These are phyloP conservation scores for Dispira simplex DNA, from an alignment of 192 early-diverging fungal species.

Conservation along the genomic window DNA sequence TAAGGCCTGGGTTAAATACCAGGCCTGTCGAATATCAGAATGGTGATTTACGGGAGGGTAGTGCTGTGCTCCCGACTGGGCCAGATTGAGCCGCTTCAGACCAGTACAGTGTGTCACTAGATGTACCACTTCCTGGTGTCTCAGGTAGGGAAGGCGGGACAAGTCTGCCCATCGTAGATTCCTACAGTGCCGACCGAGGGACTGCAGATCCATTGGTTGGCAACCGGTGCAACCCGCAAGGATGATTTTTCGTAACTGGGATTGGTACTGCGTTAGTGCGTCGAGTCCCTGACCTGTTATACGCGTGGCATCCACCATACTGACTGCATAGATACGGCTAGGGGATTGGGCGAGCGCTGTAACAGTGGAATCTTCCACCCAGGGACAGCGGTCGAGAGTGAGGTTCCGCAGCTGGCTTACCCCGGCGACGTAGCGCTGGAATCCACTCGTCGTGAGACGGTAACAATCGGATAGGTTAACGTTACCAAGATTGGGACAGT, in stretches of 20 bases:
- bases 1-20: neutral
- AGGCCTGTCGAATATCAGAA: neutral
- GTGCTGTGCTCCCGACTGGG: neutral
- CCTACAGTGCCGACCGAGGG: neutral
- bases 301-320: neutral
- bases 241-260: neutral
- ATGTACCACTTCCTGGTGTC: neutral
- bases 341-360: neutral
- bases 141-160: neutral
- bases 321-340: neutral
- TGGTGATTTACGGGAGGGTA: neutral
- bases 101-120: neutral
- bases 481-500: neutral
- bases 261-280: neutral
- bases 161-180: neutral
- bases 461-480: neutral
- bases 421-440: neutral
- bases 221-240: neutral
- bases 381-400: neutral
- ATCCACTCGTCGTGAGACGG: neutral
- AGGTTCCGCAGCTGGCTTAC: neutral
- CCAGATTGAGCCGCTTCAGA: neutral
- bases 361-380: neutral
- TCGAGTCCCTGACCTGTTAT: neutral
- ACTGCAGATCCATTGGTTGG: neutral